Evolutionary conservation across 2,329 filamentous ascomycete genomes (phyloP).

Genomic region (Scleromitrula shiraiana): DNA sequence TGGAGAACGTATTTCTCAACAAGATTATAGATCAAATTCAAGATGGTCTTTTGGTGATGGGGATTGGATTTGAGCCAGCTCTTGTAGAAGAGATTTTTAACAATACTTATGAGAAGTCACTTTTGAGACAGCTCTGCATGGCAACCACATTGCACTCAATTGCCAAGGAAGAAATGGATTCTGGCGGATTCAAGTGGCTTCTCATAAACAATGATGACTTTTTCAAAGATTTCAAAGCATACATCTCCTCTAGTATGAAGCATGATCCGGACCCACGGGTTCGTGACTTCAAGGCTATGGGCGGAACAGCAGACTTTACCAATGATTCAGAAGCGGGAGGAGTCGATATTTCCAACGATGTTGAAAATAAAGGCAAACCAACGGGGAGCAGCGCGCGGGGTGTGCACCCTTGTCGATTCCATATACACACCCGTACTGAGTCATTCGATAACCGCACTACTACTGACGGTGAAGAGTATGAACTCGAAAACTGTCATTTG

Average conservation of each 20-base stretch:
- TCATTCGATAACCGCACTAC: too few relatives aligned
- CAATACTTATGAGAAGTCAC: constrained; percentile 5
- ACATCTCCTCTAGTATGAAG: constrained; percentile 1
- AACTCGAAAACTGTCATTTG: too few relatives aligned
- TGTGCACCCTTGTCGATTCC: too few relatives aligned
- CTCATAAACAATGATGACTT: constrained; percentile 7
- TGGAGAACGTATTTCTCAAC: constrained; percentile 13
- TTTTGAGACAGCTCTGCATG: constrained; percentile 17
- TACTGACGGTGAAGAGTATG: too few relatives aligned
- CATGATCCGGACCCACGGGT: constrained; percentile 17
- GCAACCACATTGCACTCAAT: constrained; percentile 8
- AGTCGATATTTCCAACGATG: too few relatives aligned
- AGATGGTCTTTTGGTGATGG: constrained; percentile 16
- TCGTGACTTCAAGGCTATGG: constrained; percentile 11
- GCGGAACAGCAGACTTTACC: not conserved
- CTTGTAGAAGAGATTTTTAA: constrained; percentile 15
- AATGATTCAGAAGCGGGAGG: not conserved
- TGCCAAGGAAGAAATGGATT: not conserved
- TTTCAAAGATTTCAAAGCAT: constrained; percentile 15
- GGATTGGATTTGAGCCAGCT: constrained; percentile 9
- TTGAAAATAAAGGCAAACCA: too few relatives aligned
- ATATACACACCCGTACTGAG: too few relatives aligned
- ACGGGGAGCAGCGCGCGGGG: too few relatives aligned
- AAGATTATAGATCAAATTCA: constrained; percentile 22
- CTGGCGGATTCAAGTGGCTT: not conserved